Conservation (phyloP, 108 stramenopile species). For the Nitzschia sp. region DNA sequence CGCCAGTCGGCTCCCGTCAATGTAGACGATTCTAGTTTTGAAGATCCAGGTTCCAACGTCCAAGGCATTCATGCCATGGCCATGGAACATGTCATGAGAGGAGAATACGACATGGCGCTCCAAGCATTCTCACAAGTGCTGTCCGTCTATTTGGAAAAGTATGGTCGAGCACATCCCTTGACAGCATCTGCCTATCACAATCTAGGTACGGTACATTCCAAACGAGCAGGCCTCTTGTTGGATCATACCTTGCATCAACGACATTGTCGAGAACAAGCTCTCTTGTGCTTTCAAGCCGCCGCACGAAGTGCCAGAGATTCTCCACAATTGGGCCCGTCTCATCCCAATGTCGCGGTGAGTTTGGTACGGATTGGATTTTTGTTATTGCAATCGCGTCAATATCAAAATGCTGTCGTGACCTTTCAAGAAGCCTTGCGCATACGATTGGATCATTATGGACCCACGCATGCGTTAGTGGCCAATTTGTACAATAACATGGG, state of each 20-base stretch:
- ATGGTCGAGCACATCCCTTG: constrained; percentile 45
- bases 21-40: constrained; percentile 37
- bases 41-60: constrained; percentile 28
- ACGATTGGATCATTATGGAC: constrained; percentile 41
- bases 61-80: constrained; percentile 49
- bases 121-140: constrained; percentile 46
- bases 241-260: constrained; percentile 41
- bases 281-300: constrained; percentile 59
- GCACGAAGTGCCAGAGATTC: constrained; percentile 56
- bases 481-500: constrained; percentile 68
- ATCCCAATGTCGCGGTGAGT: constrained; percentile 60
- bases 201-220: constrained; percentile 60
- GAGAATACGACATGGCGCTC: constrained; percentile 58
- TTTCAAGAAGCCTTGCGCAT: constrained; percentile 63
- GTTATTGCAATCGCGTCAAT: constrained; percentile 49
- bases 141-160: constrained; percentile 28
- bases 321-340: constrained; percentile 50
- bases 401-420: constrained; percentile 50
- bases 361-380: constrained; percentile 60
- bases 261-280: constrained; percentile 40
- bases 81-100: constrained; percentile 46
- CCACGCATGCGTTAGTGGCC: constrained; percentile 51
- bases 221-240: constrained; percentile 39
- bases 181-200: constrained; percentile 61
- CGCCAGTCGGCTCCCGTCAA: constrained; percentile 38